Base-by-base conservation (phyloP, 164 flowering plant species). In the Umbilicus rupestris region DNA sequence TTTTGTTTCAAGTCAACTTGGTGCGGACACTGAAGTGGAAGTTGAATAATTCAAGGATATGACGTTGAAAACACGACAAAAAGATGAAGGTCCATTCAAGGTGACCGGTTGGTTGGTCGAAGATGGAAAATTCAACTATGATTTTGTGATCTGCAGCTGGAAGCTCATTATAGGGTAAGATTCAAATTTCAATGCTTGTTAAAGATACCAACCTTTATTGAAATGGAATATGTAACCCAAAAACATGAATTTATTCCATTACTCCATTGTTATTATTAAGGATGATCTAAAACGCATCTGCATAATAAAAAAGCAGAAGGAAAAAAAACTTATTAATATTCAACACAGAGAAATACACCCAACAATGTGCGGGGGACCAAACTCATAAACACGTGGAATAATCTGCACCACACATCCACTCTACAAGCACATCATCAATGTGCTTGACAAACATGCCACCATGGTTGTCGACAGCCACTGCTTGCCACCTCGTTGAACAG, bases 401-500 rank as follows among this genome's bases (percentile, higher is more conserved):
- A 55, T 55, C 33, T 9, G 28, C 17, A 28, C 60, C 60, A 55
- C 33, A 55, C 30, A 20, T 49, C 55, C 20, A n/a, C 12, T 55
- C 33, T 28, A 28, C 33, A 26, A 55, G 17, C 31, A 28, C 60
- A 55, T 55, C 16, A 28, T 55, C 12, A 55, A 16, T 11, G 28
- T 15, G 31, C 60, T 26, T 55, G 29, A 55, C 17, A 26, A 55
- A 55, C 60, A 55, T 55, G 60, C 33, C 60, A 28, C 60, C n/a
- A 45, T 45, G 22, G 22, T 22, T 55, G 33, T 29, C 60, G 19
- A 11, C 16, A 28, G 16, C 60, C 60, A 55, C 33, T 28, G 19
- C 60, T 55, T 52, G 24, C 52, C 52, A 47, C 52, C 22, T 24
- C 29, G 60, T 55, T 55, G 60, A 55, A 28, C 28, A 55, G 60